Base-by-base conservation (phyloP, 1,284 basidiomycete genomes). In the Rhodofomes roseus region DNA sequence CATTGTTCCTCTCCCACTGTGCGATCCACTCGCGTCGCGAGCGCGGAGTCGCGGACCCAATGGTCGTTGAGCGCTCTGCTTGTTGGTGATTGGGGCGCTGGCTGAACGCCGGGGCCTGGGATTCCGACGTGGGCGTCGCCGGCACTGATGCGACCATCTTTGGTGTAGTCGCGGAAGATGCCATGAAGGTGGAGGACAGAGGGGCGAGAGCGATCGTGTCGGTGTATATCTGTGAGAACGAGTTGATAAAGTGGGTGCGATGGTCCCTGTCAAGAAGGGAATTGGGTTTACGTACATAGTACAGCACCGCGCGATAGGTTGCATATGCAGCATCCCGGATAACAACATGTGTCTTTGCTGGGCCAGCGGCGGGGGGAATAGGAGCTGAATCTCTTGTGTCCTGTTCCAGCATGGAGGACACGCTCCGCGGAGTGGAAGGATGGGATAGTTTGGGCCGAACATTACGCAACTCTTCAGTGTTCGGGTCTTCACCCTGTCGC, bases 201-300 rank as follows among this genome's bases (percentile, higher is more conserved):
- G 93, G 93, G 0, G 93, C 91, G 69, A 96, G 95, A 41, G 87
- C 80, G 62, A 95, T 89, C 5, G 79, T 83, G 68, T 95, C 91
- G 18, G 93, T 95, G 71, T 95, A 95, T 39, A 95, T 78, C 90
- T 93, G 65, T 31, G 27, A 31, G 51, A 22, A n/a, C 60, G 54
- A 39, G 23, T 34, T 39, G 46, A 39, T 27, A 18, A 44, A 16
- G 12, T 31, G 16, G 11, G 9, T 27, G 40, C 22, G 25, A 43
- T 12, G 7, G n/a, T n/a, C 6, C 29, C 51, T 31, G 60, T 25
- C 58, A 58, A 53, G 20, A 53, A 53, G 54, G 57, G n/a, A 5
- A 22, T 36, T 60, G n/a, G n/a, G n/a, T n/a, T n/a, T n/a, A n/a
- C n/a, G n/a, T 52, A 92, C 91, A 73, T 92, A 95, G 75, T 92